Conservation (phyloP, 257 asterid species). For the Leptodermis oblonga region DNA sequence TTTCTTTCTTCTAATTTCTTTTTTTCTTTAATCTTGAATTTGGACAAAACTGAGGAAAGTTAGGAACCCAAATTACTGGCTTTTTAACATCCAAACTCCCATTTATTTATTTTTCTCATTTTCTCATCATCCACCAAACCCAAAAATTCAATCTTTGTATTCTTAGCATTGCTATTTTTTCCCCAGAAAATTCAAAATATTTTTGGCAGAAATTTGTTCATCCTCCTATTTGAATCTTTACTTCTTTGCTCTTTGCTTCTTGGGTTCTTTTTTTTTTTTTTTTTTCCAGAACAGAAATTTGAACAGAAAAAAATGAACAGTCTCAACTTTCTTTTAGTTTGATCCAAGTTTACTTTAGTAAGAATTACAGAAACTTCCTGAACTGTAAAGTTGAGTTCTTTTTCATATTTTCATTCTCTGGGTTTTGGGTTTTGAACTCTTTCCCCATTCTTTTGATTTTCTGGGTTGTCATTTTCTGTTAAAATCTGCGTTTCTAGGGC, state of each 20-base stretch:
- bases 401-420: constrained; percentile 18
- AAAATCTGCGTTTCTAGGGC: constrained; percentile 17
- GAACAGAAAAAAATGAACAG: constrained; percentile 17
- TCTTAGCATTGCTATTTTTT: constrained; percentile 20
- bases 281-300: background rate
- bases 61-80: constrained; percentile 39
- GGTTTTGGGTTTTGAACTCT: constrained; percentile 23
- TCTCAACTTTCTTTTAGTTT: constrained; percentile 22
- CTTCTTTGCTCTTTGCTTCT: background rate
- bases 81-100: constrained; percentile 36
- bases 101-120: constrained; percentile 30
- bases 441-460: constrained; percentile 3
- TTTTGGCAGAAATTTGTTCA: constrained; percentile 6
- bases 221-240: constrained; percentile 4
- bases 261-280: constrained; percentile 8
- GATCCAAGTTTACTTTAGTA: constrained; percentile 17
- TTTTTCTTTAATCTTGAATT: constrained; percentile 31
- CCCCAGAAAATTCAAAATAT: constrained; percentile 21
- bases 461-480: constrained; percentile 5
- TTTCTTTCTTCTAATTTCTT: constrained; percentile 19
- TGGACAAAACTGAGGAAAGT: constrained; percentile 52
- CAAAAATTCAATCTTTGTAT: constrained; percentile 32
- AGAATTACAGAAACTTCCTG: constrained; percentile 21
- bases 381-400: constrained; percentile 26
- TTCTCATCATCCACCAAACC: constrained; percentile 30